Evolutionary conservation across 148 eudicot genomes (phyloP).

Genomic region (Rhododendron williamsianum): DNA sequence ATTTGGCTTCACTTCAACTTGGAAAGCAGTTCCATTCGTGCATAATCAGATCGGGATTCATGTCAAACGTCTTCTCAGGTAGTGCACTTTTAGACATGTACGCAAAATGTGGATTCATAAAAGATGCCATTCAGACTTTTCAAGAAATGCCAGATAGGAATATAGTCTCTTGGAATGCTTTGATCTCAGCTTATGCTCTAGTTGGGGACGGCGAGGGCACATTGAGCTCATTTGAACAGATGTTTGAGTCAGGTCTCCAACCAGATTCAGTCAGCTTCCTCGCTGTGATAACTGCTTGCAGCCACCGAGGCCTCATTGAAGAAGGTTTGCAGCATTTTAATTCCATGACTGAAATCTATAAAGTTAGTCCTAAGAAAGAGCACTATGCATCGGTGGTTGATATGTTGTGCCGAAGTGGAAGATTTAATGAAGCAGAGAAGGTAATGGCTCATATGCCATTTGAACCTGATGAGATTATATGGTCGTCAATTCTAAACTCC

Average conservation of each 20-base stretch:
- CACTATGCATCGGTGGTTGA: constrained; percentile 69
- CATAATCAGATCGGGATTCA: constrained; percentile 40
- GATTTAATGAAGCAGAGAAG: constrained; percentile 51
- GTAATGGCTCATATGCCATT: constrained; percentile 60
- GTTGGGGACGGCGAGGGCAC: constrained; percentile 73
- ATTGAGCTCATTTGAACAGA: constrained; percentile 38
- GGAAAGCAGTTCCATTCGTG: constrained; percentile 75
- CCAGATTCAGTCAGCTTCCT: constrained; percentile 74
- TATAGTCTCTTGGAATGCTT: constrained; percentile 65
- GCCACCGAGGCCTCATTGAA: constrained; percentile 69
- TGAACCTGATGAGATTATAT: constrained; percentile 61
- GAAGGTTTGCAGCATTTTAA: constrained; percentile 50
- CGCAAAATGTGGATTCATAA: constrained; percentile 75
- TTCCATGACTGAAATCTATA: constrained; percentile 40
- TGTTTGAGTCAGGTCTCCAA: constrained; percentile 47
- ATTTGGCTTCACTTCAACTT: constrained; percentile 46
- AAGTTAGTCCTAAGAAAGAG: constrained; percentile 46
- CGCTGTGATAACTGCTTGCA: constrained; percentile 60
- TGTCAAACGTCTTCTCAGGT: constrained; percentile 61
- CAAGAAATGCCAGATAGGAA: constrained; percentile 63
- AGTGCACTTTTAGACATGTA: constrained; percentile 76
- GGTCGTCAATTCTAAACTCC: constrained; percentile 65
- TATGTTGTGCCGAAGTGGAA: constrained; percentile 57
- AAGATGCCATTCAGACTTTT: constrained; percentile 42
- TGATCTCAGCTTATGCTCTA: constrained; percentile 76